Evolutionary conservation across 768 basidiomycete species (phyloP).

Genomic region (Chlorophyllum brunneum): DNA sequence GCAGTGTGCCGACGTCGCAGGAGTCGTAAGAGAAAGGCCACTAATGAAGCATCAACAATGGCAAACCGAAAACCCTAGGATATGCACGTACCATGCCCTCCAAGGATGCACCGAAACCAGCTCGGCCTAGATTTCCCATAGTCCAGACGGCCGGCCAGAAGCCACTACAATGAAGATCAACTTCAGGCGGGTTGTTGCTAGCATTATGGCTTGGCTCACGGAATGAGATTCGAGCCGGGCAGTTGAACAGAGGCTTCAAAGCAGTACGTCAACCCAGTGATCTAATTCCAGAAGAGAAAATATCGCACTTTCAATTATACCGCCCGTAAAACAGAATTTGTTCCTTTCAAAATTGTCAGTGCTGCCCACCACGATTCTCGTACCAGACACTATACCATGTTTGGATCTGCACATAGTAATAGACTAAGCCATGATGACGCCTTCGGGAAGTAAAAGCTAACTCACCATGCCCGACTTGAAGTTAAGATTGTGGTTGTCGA

Average conservation of each 20-base stretch:
- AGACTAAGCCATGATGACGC: slow-evolving; percentile 11
- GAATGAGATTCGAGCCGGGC: slow-evolving; percentile 54
- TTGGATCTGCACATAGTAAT: slow-evolving; percentile 28
- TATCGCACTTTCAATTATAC: slow-evolving; percentile 63
- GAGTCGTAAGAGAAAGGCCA: slow-evolving; percentile 70
- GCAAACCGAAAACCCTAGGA: not conserved
- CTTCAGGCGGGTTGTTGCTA: no score
- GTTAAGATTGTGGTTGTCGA: slow-evolving; percentile 61
- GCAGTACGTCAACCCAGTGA: not conserved
- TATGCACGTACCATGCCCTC: slow-evolving; percentile 53
- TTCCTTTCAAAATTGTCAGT: slow-evolving; percentile 77
- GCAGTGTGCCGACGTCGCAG: slow-evolving; percentile 77
- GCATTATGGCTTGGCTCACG: no score
- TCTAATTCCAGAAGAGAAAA: not conserved
- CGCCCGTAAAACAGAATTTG: slow-evolving; percentile 92
- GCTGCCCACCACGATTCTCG: no score
- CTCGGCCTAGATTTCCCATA: slow-evolving; percentile 65
- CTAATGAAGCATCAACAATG: slow-evolving; percentile 17
- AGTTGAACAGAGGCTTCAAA: slow-evolving; percentile 59
- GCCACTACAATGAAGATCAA: slow-evolving; percentile 31
- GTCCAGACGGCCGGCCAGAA: slow-evolving; percentile 85
- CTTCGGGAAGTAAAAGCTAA: slow-evolving; percentile 23
- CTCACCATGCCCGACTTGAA: slow-evolving; percentile 66
- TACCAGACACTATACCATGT: not conserved
- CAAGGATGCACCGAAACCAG: slow-evolving; percentile 9